A percentile compares a stretch with the other conserved stretches of the same genome.
phyloP scores from a whole-genome alignment of 306 rosid genomes.

The Macrotyloma uniflorum region DNA sequence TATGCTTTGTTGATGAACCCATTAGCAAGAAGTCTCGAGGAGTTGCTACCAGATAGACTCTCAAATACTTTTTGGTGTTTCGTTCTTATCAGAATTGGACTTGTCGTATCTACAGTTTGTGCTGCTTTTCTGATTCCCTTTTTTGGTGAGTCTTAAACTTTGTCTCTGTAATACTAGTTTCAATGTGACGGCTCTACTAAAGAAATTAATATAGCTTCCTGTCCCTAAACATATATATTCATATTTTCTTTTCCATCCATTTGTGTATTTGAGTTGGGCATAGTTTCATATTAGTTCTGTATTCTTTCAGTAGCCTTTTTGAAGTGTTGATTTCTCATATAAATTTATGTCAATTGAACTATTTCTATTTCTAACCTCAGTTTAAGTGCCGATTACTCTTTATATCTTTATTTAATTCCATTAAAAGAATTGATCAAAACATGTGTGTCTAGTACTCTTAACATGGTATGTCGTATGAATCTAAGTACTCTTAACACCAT shows the following conservation, averaged over 20 bases:
- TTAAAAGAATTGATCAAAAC: too few species aligned
- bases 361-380: too few species aligned
- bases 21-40: conserved; percentile 85
- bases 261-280: background rate
- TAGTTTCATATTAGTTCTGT: background rate
- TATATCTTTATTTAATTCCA: conserved; percentile 1
- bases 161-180: background rate
- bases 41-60: conserved; percentile 61
- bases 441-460: too few species aligned
- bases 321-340: background rate
- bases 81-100: conserved; percentile 65
- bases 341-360: background rate
- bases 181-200: background rate
- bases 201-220: background rate
- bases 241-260: background rate
- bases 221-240: background rate
- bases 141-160: conserved; percentile 59
- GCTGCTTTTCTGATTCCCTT: conserved; percentile 85
- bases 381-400: background rate
- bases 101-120: conserved; percentile 71
- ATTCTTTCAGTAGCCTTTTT: background rate
- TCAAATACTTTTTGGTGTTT: conserved; percentile 56
- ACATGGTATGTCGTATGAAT: background rate
- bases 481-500: conserved; percentile 11
- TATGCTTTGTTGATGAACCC: conserved; percentile 87